Conservation (phyloP, 139 green algal species). For the Chlamydomonas sp. region DNA sequence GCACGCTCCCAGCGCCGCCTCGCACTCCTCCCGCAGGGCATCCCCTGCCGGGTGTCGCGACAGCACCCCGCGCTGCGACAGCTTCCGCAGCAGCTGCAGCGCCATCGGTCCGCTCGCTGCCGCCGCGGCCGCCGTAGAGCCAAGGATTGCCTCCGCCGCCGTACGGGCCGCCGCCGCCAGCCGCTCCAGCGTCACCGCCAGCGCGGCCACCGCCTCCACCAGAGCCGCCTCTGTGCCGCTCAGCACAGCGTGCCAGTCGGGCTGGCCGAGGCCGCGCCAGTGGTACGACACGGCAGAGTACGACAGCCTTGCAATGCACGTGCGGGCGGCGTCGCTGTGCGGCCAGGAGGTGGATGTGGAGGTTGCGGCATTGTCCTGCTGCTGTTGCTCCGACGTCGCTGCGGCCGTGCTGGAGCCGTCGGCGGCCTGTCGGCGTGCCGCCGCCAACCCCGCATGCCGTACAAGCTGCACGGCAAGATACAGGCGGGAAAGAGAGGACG, state of each 20-base stretch:
- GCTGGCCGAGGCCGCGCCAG: constrained; percentile 43
- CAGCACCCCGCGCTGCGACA: constrained; percentile 41
- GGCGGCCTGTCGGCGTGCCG: background rate
- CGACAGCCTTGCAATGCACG: constrained; percentile 19
- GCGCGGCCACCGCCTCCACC: constrained; percentile 2
- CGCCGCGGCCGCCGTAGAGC: background rate
- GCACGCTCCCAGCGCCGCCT: background rate
- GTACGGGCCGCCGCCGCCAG: constrained; percentile 30
- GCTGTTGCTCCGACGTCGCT: background rate
- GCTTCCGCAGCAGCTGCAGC: constrained; percentile 46
- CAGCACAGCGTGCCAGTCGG: constrained; percentile 57
- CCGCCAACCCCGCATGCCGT: constrained; percentile 23
- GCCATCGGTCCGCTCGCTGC: constrained; percentile 32
- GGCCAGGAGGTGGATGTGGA: background rate
- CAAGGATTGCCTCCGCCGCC: constrained; percentile 39
- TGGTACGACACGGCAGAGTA: constrained; percentile 44
- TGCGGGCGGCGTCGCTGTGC: background rate
- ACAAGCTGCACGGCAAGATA: constrained; percentile 1
- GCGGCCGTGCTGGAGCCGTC: background rate
- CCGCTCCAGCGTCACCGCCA: background rate
- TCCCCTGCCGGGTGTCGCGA: background rate
- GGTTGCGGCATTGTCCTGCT: background rate
- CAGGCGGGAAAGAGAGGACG: background rate
- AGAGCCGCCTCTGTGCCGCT: constrained; percentile 19
- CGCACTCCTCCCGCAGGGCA: constrained; percentile 15